Evolutionary conservation across 306 rosid species (phyloP).

Genomic region (Trifolium subterraneum): DNA sequence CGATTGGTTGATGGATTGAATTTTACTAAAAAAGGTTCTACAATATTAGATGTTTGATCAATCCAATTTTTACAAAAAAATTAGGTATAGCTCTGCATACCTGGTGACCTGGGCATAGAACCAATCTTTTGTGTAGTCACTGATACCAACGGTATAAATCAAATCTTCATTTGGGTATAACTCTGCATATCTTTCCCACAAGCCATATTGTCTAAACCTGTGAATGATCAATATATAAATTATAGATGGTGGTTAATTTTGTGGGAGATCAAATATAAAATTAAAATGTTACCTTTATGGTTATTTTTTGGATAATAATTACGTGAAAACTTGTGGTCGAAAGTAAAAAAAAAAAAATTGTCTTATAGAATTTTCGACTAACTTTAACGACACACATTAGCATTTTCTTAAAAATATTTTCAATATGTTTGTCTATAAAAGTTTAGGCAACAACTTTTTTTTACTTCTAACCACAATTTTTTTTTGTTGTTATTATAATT

Average conservation of each 20-base stretch:
- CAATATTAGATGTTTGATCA: background rate
- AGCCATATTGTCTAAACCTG: conserved; percentile 85
- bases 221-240: background rate
- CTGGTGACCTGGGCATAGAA: conserved; percentile 90
- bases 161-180: conserved; percentile 70
- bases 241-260: background rate
- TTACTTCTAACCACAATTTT: background rate
- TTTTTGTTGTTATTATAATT: background rate
- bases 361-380: too few species aligned
- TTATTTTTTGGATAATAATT: background rate
- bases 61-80: background rate
- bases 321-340: background rate
- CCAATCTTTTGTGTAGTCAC: conserved; percentile 75
- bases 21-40: background rate
- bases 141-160: conserved; percentile 60
- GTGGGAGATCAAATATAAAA: background rate
- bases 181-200: conserved; percentile 90
- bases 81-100: conserved; percentile 27
- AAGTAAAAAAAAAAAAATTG: background rate
- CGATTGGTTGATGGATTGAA: too few species aligned
- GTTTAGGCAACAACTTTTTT: background rate
- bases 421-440: background rate
- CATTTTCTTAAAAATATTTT: too few species aligned
- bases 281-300: background rate
- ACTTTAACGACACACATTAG: too few species aligned